Conservation (phyloP, 1,284 basidiomycete species). For the Puccinia polysora region DNA sequence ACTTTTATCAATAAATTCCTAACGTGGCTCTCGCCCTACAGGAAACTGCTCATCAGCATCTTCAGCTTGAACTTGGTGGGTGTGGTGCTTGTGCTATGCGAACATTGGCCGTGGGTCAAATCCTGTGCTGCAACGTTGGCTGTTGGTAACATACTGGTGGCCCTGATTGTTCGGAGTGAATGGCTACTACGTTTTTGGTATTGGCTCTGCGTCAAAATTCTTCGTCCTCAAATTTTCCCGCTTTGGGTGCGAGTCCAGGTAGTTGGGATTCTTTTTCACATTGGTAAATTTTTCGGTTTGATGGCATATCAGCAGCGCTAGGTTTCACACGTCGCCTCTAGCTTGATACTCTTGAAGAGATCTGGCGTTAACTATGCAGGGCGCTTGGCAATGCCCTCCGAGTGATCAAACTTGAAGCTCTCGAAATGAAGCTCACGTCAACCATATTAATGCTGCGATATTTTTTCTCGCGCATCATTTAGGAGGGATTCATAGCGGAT, state of each 20-base stretch:
- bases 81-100: not conserved
- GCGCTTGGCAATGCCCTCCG: too few relatives aligned
- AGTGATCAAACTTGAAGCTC: too few relatives aligned
- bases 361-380: too few relatives aligned
- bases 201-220: constrained; percentile 53
- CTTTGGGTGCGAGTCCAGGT: constrained; percentile 1
- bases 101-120: constrained; percentile 6
- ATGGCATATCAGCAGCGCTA: too few relatives aligned
- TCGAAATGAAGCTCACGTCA: too few relatives aligned
- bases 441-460: too few relatives aligned
- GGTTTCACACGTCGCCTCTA: too few relatives aligned
- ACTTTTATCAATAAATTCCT: too few relatives aligned
- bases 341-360: too few relatives aligned
- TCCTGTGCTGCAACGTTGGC: constrained; percentile 50
- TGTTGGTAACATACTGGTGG: constrained; percentile 61
- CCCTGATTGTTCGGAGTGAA: constrained; percentile 61
- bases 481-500: constrained; percentile 29
- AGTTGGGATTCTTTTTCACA: constrained; percentile 17
- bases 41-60: not conserved
- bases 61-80: not conserved
- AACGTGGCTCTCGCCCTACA: constrained; percentile 16
- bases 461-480: too few relatives aligned
- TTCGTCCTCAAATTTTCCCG: constrained; percentile 2
- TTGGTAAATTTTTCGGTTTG: constrained; percentile 58
- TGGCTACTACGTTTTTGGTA: constrained; percentile 63